These are phyloP conservation scores for Malus hybrid DNA, from an alignment of 331 rosid species.

Conservation along the genomic window DNA sequence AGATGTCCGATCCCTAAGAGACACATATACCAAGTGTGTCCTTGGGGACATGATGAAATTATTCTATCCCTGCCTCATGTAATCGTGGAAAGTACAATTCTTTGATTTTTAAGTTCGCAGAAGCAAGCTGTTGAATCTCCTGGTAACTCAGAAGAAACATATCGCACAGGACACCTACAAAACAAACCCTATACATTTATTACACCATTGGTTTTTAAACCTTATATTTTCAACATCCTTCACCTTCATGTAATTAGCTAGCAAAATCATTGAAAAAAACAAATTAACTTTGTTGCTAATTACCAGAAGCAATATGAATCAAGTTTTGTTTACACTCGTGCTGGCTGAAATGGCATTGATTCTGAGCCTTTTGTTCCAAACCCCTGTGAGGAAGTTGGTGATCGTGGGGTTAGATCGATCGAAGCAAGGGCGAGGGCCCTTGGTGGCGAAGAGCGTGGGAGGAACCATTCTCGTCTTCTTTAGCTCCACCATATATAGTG, in stretches of 20 bases:
- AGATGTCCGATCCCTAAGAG: not conserved
- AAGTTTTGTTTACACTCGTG: slow-evolving; percentile 30
- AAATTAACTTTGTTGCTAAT: not conserved
- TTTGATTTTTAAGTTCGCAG: slow-evolving; percentile 11
- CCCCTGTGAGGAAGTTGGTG: slow-evolving; percentile 42
- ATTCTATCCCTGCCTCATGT: slow-evolving; percentile 10
- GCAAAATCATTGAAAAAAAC: not conserved
- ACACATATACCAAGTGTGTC: too few species aligned
- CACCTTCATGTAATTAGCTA: too few species aligned
- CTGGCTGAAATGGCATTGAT: slow-evolving; percentile 36
- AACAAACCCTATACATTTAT: not conserved
- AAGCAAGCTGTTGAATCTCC: not conserved
- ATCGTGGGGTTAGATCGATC: slow-evolving; percentile 30
- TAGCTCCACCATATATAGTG: slow-evolving; percentile 30
- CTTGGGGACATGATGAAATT: slow-evolving; percentile 4
- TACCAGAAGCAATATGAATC: slow-evolving; percentile 32
- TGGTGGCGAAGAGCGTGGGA: slow-evolving; percentile 53
- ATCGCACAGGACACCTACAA: too few species aligned
- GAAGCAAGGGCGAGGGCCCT: slow-evolving; percentile 50
- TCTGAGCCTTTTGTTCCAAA: slow-evolving; percentile 34
- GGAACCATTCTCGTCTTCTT: slow-evolving; percentile 46
- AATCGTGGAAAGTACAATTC: slow-evolving; percentile 35
- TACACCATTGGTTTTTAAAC: not conserved
- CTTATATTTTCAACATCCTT: not conserved
- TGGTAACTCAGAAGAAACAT: not conserved